These are phyloP conservation scores for Mycena floridula DNA, from an alignment of 768 basidiomycete genomes.

Conservation along the genomic window DNA sequence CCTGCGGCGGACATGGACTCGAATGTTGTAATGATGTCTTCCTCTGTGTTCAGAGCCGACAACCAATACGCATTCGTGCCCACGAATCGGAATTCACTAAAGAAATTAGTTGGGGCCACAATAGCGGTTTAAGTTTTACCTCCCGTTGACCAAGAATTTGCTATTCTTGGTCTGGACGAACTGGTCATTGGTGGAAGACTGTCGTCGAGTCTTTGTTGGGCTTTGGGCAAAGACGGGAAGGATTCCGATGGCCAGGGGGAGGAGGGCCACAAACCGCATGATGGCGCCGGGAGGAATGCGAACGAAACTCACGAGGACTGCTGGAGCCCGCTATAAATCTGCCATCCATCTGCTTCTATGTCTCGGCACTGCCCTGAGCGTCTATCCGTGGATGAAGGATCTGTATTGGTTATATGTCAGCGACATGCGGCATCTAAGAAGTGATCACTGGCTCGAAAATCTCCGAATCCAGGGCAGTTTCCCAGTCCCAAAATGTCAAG, in stretches of 20 bases:
- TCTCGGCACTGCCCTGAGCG: conserved; percentile 1
- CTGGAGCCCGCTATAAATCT: background rate
- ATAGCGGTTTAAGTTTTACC: conserved; percentile 19
- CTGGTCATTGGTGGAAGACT: conserved; percentile 21
- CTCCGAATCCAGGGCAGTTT: too few relatives aligned
- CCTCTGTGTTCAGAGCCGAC: conserved; percentile 38
- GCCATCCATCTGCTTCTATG: background rate
- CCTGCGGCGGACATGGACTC: conserved; percentile 50
- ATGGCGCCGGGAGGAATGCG: conserved; percentile 7
- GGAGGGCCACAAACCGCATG: conserved; percentile 27
- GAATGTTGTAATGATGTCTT: conserved; percentile 54
- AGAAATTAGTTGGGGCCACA: background rate
- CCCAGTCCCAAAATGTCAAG: too few relatives aligned
- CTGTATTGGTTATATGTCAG: too few relatives aligned
- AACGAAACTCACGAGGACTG: conserved; percentile 1
- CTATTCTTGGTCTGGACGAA: conserved; percentile 41
- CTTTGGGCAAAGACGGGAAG: conserved; percentile 26
- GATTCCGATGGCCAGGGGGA: conserved; percentile 24
- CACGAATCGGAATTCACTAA: conserved; percentile 33
- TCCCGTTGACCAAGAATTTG: conserved; percentile 52
- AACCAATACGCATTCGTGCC: conserved; percentile 72
- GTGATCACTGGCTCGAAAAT: too few relatives aligned
- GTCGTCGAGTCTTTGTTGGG: conserved; percentile 25
- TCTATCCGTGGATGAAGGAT: too few relatives aligned
- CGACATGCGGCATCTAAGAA: too few relatives aligned